Evolutionary conservation across 1,139 yeast genomes (phyloP).

Genomic region (Saccharomyces uvarum): DNA sequence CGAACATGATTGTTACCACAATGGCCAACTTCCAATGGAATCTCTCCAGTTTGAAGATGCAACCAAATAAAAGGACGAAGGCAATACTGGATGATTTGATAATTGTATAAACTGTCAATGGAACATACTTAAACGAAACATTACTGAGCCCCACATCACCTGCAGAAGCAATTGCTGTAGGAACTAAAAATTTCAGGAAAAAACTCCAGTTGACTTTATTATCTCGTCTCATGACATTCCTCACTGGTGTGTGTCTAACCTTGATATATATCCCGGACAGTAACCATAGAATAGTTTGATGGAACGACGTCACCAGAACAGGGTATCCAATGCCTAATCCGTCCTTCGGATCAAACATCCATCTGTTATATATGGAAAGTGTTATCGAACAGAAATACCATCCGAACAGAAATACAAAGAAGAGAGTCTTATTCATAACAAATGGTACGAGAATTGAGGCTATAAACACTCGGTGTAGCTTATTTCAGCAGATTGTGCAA

Average conservation of each 20-base stretch:
- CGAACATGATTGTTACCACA: constrained; percentile 70
- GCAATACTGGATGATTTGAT: constrained; percentile 79
- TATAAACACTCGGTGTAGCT: neutral
- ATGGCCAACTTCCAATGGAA: constrained; percentile 57
- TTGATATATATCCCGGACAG: constrained; percentile 23
- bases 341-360: constrained; percentile 77
- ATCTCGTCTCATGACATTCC: constrained; percentile 6
- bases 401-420: constrained; percentile 26
- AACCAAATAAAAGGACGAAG: constrained; percentile 81
- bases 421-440: neutral
- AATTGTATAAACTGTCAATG: constrained; percentile 86
- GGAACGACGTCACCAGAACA: constrained; percentile 72
- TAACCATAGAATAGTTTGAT: constrained; percentile 61
- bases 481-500: constrained; percentile 3
- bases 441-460: neutral
- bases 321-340: constrained; percentile 77
- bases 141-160: constrained; percentile 94
- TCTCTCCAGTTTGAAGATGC: constrained; percentile 66
- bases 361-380: constrained; percentile 85
- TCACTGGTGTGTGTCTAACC: constrained; percentile 8
- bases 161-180: constrained; percentile 82
- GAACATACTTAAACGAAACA: constrained; percentile 67
- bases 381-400: constrained; percentile 60
- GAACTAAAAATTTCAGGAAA: constrained; percentile 54
- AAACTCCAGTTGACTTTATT: constrained; percentile 29